Percentiles rank a stretch among this genome's conserved stretches.
phyloP scores from a whole-genome alignment of 176 grass and related monocot genomes.

The Hyparrhenia diplandra region DNA sequence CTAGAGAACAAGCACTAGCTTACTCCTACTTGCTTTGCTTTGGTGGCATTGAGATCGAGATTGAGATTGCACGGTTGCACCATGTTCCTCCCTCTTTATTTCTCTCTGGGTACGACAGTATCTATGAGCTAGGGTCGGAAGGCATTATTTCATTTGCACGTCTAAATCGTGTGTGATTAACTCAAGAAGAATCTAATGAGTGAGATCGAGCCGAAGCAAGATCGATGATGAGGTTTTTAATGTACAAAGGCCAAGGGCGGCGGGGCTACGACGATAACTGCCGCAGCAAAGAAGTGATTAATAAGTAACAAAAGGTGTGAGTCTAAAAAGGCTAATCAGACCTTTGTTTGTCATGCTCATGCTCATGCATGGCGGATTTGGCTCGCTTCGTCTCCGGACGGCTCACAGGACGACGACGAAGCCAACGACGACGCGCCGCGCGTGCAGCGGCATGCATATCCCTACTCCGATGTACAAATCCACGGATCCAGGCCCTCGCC shows the following conservation, averaged over 20 bases:
- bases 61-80: slow-evolving; percentile 19
- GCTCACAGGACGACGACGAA: background rate
- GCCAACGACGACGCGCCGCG: too few relatives aligned
- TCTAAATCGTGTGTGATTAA: slow-evolving; percentile 3
- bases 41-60: too few relatives aligned
- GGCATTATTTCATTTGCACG: background rate
- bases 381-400: background rate
- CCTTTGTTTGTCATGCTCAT: slow-evolving; percentile 29
- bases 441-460: slow-evolving; percentile 22
- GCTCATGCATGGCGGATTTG: slow-evolving; percentile 45
- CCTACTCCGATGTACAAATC: slow-evolving; percentile 60
- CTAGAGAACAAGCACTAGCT: background rate
- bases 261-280: too few relatives aligned
- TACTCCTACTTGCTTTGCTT: background rate
- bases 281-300: slow-evolving; percentile 16
- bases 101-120: background rate
- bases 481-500: slow-evolving; percentile 47
- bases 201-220: slow-evolving; percentile 9
- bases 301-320: slow-evolving; percentile 36
- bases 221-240: slow-evolving; percentile 30
- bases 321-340: slow-evolving; percentile 52
- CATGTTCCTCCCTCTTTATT: background rate
- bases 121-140: background rate
- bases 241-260: too few relatives aligned
- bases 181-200: background rate